Evolutionary conservation across 768 basidiomycete genomes (phyloP), one percentile per base, ranked within the genome.

Genomic region (Phanerodontia chrysosporium): DNA sequence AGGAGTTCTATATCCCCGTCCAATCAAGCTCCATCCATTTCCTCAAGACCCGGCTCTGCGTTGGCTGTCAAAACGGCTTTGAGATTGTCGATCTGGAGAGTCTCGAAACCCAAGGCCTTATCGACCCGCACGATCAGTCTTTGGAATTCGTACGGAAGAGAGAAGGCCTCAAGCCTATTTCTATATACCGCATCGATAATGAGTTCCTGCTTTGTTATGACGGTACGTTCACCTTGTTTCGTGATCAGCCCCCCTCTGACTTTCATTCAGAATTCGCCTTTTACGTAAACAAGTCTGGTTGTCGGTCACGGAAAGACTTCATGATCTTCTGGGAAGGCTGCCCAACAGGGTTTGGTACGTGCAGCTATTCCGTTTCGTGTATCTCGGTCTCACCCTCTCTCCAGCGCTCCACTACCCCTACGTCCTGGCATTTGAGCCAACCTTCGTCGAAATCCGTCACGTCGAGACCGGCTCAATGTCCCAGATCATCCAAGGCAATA

Each of bases 1-100:
- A 97, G 94, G 96, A 98, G 72, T 98, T 99, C 75, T 99, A 98
- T 69, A 98, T 99, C 60, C 96, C 97, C 0, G 92, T 97, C 13
- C 95, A 98, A 71, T 96, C 94, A 52, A 92, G 86, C 58, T 98
- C 95, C 13, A 90, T 98, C 24, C 96, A 97, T 73, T 98, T 96
- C 76, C 80, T 99, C 64, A 97, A 96, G 78, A 97, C 96, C 49
- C 91, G 90, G 75, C 83, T 99, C 64, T 99, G 97, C 71, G 92
- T 99, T 14, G 97, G 96, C 1, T 96, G 95, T 69, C 92, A 95
- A 10, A 90, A 92, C 67, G 97, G 97, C 18, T 98, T 99, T 71
- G 97, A 98, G 75, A 98, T 99, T 64, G 93, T 99, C 62, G 97
- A 99, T 72, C 82, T 98, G 39, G 95, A 98, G 72, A 95, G 89